Base-by-base conservation (phyloP, 2,329 filamentous ascomycete species). In the Colletotrichum kahawae region DNA sequence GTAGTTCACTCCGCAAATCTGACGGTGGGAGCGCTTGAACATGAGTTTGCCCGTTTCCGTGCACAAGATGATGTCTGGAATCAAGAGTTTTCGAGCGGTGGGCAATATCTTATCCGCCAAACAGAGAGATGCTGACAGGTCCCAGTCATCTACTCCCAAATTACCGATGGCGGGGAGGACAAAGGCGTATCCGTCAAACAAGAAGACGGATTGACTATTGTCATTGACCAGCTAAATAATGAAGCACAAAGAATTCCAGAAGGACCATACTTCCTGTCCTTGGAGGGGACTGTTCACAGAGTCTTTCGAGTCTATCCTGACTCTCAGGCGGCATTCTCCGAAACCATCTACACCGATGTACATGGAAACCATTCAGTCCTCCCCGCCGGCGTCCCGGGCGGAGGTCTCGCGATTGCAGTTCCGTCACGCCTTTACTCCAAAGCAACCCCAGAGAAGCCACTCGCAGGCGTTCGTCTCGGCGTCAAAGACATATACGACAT, bases 401-500 rank as follows among this genome's bases (percentile, higher is more conserved):
- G 71, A 18, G 56, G 67, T 3, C 69, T 78, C 3, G 74, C 78
- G 27, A 77, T 87, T 9, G 84, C 36, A 77, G 90, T 92, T 0
- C 90, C 90, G 2, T 92, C 90, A 5, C 86, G 91, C 6, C 82
- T 92, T 0, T 92, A 92, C 81, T 90, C 84, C 79, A 85, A 83
- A 4, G 85, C 83, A 59, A 89, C 87, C 1, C 77, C 78, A 0
- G 82, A 85, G 24, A 87, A 89, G 77, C 90, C 90, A 1, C 82
- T 92, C 0, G 88, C 89, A 8, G 13, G 84, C 90, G 9, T 71
- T 12, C 85, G 91, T 10, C 79, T 93, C 2, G 90, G 86, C 1
- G 84, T 93, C 70, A 93, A 93, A 78, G 91, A 93, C 77, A 90
- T 91, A 64, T 90, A 86, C 76, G 86, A 92, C 71, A 79, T 93